phyloP scores from a whole-genome alignment of 2,329 filamentous ascomycete species.

The Scytalidium sp. region DNA sequence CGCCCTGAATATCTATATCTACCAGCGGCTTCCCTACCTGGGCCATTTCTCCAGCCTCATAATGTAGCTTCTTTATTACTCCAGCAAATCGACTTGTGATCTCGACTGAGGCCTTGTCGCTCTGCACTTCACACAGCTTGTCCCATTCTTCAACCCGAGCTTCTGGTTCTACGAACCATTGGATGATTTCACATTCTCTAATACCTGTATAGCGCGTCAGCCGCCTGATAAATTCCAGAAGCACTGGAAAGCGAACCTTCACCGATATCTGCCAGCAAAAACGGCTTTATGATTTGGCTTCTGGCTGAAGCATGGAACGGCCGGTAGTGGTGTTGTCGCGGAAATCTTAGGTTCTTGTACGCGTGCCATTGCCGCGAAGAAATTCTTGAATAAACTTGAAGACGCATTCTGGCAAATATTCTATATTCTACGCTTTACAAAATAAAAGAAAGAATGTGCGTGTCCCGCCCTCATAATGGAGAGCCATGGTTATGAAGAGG shows the following conservation, averaged over 20 bases:
- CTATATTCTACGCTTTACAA: neutral
- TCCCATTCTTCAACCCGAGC: conserved; percentile 97
- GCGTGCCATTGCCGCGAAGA: conserved; percentile 49
- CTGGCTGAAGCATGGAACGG: conserved; percentile 23
- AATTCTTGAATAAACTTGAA: conserved; percentile 48
- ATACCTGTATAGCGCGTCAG: conserved; percentile 61
- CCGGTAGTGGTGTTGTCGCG: conserved; percentile 14
- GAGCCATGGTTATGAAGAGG: neutral
- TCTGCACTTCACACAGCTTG: conserved; percentile 95
- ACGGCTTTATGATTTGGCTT: conserved; percentile 64
- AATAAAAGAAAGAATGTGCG: neutral
- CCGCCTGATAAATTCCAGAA: conserved; percentile 1
- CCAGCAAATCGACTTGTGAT: conserved; percentile 96
- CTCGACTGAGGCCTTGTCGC: conserved; percentile 87
- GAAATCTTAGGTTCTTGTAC: conserved; percentile 29
- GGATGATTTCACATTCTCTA: conserved; percentile 97
- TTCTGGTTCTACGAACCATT: conserved; percentile 98
- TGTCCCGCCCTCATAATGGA: neutral
- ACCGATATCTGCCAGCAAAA: conserved; percentile 80
- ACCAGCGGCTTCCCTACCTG: conserved; percentile 92
- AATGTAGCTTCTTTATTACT: conserved; percentile 93
- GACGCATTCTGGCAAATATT: conserved; percentile 44
- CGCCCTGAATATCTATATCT: conserved; percentile 89
- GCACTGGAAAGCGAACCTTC: conserved; percentile 56
- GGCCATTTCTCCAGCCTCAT: conserved; percentile 94